phyloP scores from a whole-genome alignment of 176 grass and related monocot species.

The Oryza punctata region DNA sequence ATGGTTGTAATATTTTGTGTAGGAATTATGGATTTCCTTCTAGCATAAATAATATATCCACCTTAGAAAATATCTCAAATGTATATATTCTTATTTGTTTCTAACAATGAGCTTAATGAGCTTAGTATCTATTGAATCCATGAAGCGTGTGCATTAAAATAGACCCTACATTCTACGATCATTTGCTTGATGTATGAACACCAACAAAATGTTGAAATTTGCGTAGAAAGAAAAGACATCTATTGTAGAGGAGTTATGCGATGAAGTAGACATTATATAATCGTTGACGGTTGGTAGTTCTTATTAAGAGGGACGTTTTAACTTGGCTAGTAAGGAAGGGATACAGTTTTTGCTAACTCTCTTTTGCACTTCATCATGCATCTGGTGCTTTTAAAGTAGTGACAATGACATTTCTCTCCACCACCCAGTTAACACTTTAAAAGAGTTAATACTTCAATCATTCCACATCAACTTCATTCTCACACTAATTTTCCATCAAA shows the following conservation, averaged over 20 bases:
- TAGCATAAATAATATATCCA: too few species aligned
- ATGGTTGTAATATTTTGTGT: neutral
- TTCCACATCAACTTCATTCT: neutral
- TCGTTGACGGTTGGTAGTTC: neutral
- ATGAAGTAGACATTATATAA: neutral
- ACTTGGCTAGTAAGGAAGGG: constrained; percentile 33
- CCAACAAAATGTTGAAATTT: neutral
- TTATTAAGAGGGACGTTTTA: neutral
- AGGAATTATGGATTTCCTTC: neutral
- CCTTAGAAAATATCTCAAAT: neutral
- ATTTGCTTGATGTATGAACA: neutral
- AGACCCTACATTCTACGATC: neutral
- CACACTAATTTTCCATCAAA: neutral
- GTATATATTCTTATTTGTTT: neutral
- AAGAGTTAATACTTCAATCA: neutral
- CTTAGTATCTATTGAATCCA: neutral
- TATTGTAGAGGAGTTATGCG: neutral
- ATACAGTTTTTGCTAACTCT: neutral
- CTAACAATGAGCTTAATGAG: neutral
- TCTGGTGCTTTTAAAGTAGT: neutral
- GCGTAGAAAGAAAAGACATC: neutral
- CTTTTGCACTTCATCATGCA: neutral
- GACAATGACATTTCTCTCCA: neutral
- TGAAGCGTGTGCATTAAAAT: neutral
- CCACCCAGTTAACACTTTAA: neutral